Conservation (phyloP, 768 basidiomycete genomes). For the Mycena polygramma region DNA sequence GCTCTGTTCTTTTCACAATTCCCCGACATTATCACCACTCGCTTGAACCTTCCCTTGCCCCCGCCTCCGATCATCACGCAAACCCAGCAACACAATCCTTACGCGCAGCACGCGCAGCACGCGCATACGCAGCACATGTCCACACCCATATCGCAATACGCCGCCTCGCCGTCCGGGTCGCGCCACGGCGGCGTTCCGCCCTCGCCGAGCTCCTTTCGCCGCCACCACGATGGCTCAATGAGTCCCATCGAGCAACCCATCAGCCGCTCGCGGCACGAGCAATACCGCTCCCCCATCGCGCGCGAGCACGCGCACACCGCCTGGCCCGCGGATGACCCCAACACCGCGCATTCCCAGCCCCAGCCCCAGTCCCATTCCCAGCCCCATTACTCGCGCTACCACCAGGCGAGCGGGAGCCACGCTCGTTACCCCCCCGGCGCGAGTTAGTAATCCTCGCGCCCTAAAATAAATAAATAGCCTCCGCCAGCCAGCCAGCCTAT, state of each 20-base stretch:
- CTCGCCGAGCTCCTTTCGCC: slow-evolving; percentile 19
- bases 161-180: slow-evolving; percentile 25
- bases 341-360: not conserved
- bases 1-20: slow-evolving; percentile 64
- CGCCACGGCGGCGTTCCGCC: slow-evolving; percentile 5
- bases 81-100: slow-evolving; percentile 26
- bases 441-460: slow-evolving; percentile 10
- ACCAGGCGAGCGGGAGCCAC: slow-evolving; percentile 16
- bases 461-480: slow-evolving; percentile 4
- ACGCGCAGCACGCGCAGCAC: slow-evolving; percentile 18
- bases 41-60: slow-evolving; percentile 26
- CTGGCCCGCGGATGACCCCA: slow-evolving; percentile 9
- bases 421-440: slow-evolving; percentile 16
- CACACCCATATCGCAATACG: slow-evolving; percentile 24
- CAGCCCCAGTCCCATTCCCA: not conserved
- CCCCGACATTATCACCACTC: slow-evolving; percentile 58
- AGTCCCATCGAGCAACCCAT: slow-evolving; percentile 35
- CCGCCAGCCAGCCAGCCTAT: not conserved
- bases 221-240: slow-evolving; percentile 24
- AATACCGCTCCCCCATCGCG: slow-evolving; percentile 18
- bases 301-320: slow-evolving; percentile 1
- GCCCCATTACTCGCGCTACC: not conserved
- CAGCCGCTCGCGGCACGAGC: slow-evolving; percentile 29
- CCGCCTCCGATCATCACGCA: slow-evolving; percentile 19
- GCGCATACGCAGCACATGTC: slow-evolving; percentile 11